These are phyloP conservation scores for Aspergillus piperis DNA, from an alignment of 2,329 filamentous ascomycete genomes.

Conservation along the genomic window DNA sequence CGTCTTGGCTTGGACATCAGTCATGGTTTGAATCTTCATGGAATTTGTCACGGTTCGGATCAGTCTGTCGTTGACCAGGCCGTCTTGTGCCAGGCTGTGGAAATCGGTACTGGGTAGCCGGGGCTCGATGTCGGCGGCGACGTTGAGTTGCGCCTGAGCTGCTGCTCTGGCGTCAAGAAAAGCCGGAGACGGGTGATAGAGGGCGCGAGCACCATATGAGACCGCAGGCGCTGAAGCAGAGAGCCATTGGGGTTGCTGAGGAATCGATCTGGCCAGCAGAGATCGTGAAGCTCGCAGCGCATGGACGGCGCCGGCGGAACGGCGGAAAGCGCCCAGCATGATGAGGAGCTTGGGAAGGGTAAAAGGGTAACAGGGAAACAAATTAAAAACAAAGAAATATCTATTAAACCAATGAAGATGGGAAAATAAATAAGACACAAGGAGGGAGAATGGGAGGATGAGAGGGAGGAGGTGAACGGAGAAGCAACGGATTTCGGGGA, in stretches of 20 bases:
- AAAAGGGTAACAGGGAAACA: constrained; percentile 1
- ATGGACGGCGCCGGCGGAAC: constrained; percentile 39
- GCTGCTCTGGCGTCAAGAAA: constrained; percentile 24
- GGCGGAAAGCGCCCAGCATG: constrained; percentile 45
- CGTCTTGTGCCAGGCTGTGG: constrained; percentile 30
- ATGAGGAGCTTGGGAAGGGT: constrained; percentile 12
- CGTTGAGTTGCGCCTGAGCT: no score
- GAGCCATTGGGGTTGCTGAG: constrained; percentile 33
- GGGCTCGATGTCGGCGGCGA: constrained; percentile 24
- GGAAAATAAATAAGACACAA: not conserved
- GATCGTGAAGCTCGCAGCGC: constrained; percentile 38
- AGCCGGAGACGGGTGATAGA: constrained; percentile 34
- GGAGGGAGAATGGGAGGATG: not conserved
- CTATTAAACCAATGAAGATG: constrained; percentile 6
- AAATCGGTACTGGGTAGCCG: constrained; percentile 6
- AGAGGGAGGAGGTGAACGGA: not conserved
- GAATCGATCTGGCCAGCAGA: constrained; percentile 29
- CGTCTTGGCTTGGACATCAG: constrained; percentile 83
- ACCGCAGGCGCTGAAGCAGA: constrained; percentile 20
- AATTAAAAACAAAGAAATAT: constrained; percentile 7
- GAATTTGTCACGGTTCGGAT: constrained; percentile 67
- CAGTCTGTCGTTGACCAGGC: constrained; percentile 63
- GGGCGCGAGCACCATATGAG: constrained; percentile 26
- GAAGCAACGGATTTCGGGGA: not conserved
- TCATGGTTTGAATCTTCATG: constrained; percentile 84